phyloP scores from a whole-genome alignment of 169 alveolate genomes.

The Plasmodium falciparum region DNA sequence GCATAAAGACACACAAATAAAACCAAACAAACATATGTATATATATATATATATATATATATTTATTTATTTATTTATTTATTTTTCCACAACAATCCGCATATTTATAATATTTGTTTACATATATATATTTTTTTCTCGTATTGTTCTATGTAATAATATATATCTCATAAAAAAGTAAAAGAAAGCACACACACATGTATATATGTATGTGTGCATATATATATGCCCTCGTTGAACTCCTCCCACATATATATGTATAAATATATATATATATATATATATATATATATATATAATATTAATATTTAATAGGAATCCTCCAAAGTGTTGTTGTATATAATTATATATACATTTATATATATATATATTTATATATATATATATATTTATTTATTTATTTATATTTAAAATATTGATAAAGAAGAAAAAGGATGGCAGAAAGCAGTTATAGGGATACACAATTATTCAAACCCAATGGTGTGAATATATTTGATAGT shows the following conservation, averaged over 20 bases:
- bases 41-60: too few species aligned
- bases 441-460: background rate
- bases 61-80: too few species aligned
- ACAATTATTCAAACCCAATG: conserved; percentile 17
- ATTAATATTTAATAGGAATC: too few species aligned
- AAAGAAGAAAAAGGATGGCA: background rate
- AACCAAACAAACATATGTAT: too few species aligned
- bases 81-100: too few species aligned
- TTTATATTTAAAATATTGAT: background rate
- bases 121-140: too few species aligned
- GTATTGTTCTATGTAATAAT: too few species aligned
- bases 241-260: background rate
- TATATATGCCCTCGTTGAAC: conserved; percentile 1
- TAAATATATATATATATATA: background rate
- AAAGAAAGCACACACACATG: background rate
- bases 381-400: too few species aligned
- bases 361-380: background rate
- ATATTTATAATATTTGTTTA: too few species aligned
- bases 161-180: background rate
- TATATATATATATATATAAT: background rate
- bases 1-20: too few species aligned
- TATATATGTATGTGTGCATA: background rate
- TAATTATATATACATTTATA: background rate
- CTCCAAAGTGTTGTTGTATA: background rate
- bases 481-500: background rate